phyloP scores from a whole-genome alignment of 2,329 filamentous ascomycete species.

The Hymenoscyphus linearis region DNA sequence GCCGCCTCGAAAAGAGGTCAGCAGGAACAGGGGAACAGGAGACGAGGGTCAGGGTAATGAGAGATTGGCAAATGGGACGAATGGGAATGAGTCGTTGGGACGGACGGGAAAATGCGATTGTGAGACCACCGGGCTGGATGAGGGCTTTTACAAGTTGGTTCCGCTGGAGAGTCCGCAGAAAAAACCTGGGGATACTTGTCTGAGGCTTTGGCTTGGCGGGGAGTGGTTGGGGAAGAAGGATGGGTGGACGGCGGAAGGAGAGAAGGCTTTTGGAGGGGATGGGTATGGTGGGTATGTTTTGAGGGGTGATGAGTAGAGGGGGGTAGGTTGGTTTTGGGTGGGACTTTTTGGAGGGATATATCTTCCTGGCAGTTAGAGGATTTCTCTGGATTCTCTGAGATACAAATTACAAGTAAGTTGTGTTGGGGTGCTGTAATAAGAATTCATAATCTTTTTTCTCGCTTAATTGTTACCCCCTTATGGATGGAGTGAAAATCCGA shows the following conservation, averaged over 20 bases:
- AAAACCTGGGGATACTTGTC: constrained; percentile 43
- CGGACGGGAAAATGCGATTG: constrained; percentile 34
- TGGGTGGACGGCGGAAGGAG: constrained; percentile 38
- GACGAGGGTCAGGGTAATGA: constrained; percentile 39
- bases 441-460: too few species aligned
- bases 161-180: constrained; percentile 42
- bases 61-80: constrained; percentile 30
- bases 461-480: too few species aligned
- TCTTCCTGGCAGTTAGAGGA: too few species aligned
- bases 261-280: constrained; percentile 39
- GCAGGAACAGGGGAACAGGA: too few species aligned
- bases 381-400: too few species aligned
- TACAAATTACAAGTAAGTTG: too few species aligned
- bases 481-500: too few species aligned
- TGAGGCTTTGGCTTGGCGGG: constrained; percentile 40
- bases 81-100: too few species aligned
- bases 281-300: constrained; percentile 38
- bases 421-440: too few species aligned
- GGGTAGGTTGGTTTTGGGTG: not conserved
- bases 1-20: constrained; percentile 25
- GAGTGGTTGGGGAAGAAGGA: constrained; percentile 39
- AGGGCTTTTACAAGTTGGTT: constrained; percentile 43
- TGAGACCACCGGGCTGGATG: constrained; percentile 40
- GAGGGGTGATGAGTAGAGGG: not conserved
- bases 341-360: too few species aligned